Conservation (phyloP, 306 rosid species). For the Quercus robur region DNA sequence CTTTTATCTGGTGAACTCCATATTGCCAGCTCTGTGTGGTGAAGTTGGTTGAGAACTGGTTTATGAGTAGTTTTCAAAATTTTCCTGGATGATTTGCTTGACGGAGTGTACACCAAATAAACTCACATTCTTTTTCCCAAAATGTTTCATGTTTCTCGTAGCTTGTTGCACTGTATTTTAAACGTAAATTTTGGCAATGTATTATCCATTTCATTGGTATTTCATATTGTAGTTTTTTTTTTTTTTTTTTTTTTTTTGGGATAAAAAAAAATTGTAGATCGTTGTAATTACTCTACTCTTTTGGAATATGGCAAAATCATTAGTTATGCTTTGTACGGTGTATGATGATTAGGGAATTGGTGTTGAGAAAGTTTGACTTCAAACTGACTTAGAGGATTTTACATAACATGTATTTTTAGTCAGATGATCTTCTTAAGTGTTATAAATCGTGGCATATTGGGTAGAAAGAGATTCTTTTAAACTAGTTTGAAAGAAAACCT, state of each 20-base stretch:
- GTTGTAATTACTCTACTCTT: background rate
- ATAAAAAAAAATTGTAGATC: background rate
- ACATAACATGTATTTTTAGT: no score
- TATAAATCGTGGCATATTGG: no score
- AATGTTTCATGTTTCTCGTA: background rate
- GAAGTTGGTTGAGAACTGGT: background rate
- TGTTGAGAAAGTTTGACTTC: no score
- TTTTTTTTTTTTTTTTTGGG: background rate
- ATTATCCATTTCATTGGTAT: background rate
- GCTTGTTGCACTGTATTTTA: conserved; percentile 1
- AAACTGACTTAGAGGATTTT: no score
- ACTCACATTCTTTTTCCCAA: background rate
- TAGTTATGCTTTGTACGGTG: no score
- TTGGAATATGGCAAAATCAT: background rate
- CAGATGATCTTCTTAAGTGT: no score
- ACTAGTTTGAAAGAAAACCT: no score
- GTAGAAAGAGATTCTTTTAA: no score
- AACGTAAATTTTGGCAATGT: conserved; percentile 13
- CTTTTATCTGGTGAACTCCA: background rate
- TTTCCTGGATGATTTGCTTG: background rate
- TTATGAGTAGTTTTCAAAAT: background rate
- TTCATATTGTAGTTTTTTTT: background rate
- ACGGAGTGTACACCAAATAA: conserved; percentile 4
- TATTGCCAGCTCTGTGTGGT: background rate
- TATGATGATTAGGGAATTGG: no score